Evolutionary conservation across 2,329 filamentous ascomycete species (phyloP).

Genomic region (Xylaria sp.): DNA sequence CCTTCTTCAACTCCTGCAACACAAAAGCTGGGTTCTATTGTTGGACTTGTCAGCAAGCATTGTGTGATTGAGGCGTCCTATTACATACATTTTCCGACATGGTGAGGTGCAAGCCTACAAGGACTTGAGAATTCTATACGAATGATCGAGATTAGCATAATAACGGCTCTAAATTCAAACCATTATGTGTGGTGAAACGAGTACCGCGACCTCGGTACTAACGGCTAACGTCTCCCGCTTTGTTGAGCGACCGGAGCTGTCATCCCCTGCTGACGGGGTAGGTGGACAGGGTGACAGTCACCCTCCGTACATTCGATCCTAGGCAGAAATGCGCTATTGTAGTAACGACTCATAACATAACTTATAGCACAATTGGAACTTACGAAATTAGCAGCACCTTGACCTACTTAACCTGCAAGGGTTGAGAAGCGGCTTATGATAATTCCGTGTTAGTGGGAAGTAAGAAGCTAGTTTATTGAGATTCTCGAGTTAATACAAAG

Average conservation of each 20-base stretch:
- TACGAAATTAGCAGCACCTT: neutral
- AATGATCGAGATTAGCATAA: neutral
- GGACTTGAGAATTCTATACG: neutral
- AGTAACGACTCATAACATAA: neutral
- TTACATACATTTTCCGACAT: conserved; percentile 19
- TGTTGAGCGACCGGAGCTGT: neutral
- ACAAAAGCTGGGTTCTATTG: conserved; percentile 59
- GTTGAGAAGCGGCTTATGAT: neutral
- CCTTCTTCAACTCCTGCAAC: conserved; percentile 56
- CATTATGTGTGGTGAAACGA: conserved; percentile 12
- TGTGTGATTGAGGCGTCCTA: neutral
- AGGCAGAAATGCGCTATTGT: neutral
- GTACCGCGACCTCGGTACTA: neutral
- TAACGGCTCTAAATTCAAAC: neutral
- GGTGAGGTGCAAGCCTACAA: neutral
- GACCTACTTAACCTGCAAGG: neutral
- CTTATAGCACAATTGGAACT: neutral
- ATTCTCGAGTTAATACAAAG: no score
- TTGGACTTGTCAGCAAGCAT: conserved; percentile 3
- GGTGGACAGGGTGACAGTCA: conserved; percentile 9
- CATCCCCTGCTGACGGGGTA: neutral
- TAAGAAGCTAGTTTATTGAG: no score
- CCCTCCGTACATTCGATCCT: neutral
- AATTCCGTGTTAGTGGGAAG: neutral
- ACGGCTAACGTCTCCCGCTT: neutral